Evolutionary conservation across 2,329 filamentous ascomycete genomes (phyloP), one percentile per base, ranked within the genome.

Genomic region (Apiospora marii): DNA sequence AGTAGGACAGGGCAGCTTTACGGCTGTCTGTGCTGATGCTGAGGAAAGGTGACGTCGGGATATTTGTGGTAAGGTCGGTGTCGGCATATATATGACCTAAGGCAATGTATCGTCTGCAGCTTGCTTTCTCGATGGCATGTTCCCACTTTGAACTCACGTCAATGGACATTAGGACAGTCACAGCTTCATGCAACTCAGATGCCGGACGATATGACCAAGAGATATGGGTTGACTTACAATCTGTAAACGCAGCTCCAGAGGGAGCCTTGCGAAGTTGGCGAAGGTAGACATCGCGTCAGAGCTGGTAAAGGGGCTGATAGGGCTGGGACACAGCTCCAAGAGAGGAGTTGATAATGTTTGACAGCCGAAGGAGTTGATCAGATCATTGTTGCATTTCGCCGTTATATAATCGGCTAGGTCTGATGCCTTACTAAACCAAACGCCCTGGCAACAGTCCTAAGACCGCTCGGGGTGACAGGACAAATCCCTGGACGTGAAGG

Each of bases 41-140:
- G 27, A 58, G 16, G 16, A 61, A 34, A 61, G 27, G 27, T 0
- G 27, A 61, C 53, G 34, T 16, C 6, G 10, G 7, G 51, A 5
- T 3, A 22, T 7, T n/a, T 22, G 16, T 5, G 5, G 7, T 1
- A 48, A 22, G 22, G 1, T 8, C 0, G 7, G 5, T 8, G 10
- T 41, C 1, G 22, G 1, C 19, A 8, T n/a, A 48, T 22, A 5
- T n/a, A 7, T 16, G 0, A 22, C 22, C 6, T 19, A 48, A 22
- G 8, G 19, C 6, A 5, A 48, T 30, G 14, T 22, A 6, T 5
- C 27, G 27, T 5, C 4, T 7, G 4, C 1, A 22, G 16, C 27
- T 22, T 8, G 27, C 53, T 34, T 19, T 5, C 27, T 61, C 16
- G 4, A 61, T 8, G 27, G 53, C 27, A 22, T 61, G 37, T 3